Conservation (phyloP, 1,284 basidiomycete genomes). For the Sanghuangporus weigelae region DNA sequence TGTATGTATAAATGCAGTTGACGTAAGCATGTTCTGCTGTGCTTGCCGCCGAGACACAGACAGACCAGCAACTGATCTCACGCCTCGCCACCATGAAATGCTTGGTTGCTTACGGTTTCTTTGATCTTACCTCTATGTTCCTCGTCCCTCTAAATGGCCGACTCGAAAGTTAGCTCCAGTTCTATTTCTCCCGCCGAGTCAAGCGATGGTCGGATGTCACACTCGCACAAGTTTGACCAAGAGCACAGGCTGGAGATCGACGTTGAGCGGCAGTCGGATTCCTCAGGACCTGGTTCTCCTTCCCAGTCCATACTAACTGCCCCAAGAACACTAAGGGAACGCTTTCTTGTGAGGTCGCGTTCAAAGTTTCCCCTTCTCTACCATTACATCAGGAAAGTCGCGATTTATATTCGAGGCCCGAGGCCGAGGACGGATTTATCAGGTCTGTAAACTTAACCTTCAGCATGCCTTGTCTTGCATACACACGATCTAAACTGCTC, state of each 20-base stretch:
- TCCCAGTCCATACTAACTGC: background rate
- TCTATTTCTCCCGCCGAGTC: background rate
- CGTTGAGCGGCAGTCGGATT: background rate
- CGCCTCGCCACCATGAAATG: background rate
- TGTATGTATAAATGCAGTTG: background rate
- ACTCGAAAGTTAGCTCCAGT: background rate
- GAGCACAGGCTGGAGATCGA: conserved; percentile 5
- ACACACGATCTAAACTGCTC: conserved; percentile 2
- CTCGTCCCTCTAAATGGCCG: background rate
- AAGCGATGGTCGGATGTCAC: background rate
- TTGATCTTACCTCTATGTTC: background rate
- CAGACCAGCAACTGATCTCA: background rate
- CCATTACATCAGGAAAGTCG: conserved; percentile 23
- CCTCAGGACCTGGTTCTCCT: background rate
- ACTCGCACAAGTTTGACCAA: conserved; percentile 4
- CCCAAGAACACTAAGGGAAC: conserved; percentile 2
- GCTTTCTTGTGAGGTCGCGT: background rate
- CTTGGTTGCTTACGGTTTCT: background rate
- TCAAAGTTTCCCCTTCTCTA: conserved; percentile 18
- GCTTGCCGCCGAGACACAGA: background rate
- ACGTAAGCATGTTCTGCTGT: background rate
- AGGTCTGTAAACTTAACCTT: conserved; percentile 33
- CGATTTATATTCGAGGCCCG: conserved; percentile 51
- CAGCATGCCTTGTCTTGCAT: background rate
- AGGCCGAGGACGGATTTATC: conserved; percentile 49